Evolutionary conservation across 2,329 filamentous ascomycete genomes (phyloP).

Genomic region (Bipolaris sorokiniana): DNA sequence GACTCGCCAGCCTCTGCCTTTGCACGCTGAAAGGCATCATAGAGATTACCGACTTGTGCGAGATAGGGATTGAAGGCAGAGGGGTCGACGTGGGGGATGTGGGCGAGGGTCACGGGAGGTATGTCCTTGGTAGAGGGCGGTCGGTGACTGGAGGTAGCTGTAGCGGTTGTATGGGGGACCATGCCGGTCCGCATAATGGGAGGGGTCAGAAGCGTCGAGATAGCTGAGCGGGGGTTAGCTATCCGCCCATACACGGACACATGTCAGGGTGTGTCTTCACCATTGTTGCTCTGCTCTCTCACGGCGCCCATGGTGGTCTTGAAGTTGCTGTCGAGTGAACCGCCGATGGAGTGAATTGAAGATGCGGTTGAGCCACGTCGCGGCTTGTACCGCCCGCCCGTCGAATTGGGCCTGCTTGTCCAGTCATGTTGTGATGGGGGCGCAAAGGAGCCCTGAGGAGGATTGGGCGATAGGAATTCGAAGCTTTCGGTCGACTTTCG

Average conservation of each 20-base stretch:
- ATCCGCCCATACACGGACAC: not conserved
- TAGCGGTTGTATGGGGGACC: constrained; percentile 75
- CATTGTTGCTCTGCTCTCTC: constrained; percentile 83
- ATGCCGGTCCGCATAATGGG: constrained; percentile 89
- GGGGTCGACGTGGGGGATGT: constrained; percentile 80
- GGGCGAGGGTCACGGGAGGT: constrained; percentile 87
- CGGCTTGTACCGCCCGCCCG: constrained; percentile 56
- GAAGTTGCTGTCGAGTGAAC: constrained; percentile 75
- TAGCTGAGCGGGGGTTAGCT: constrained; percentile 62
- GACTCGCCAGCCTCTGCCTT: constrained; percentile 74
- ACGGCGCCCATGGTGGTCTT: constrained; percentile 63
- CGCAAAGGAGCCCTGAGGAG: constrained; percentile 56
- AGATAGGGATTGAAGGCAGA: constrained; percentile 85
- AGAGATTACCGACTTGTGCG: constrained; percentile 81
- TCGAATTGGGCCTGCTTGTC: constrained; percentile 55
- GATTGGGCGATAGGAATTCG: constrained; percentile 53
- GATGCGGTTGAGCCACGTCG: constrained; percentile 84
- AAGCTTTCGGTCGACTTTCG: constrained; percentile 58
- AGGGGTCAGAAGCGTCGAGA: constrained; percentile 89
- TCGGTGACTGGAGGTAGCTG: constrained; percentile 74
- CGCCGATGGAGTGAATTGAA: constrained; percentile 86
- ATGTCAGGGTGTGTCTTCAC: constrained; percentile 50
- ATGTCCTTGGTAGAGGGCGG: constrained; percentile 88
- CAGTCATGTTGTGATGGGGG: constrained; percentile 66
- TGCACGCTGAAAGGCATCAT: constrained; percentile 85